Conservation (phyloP, 148 eudicot genomes). For the Limonium bicolor region DNA sequence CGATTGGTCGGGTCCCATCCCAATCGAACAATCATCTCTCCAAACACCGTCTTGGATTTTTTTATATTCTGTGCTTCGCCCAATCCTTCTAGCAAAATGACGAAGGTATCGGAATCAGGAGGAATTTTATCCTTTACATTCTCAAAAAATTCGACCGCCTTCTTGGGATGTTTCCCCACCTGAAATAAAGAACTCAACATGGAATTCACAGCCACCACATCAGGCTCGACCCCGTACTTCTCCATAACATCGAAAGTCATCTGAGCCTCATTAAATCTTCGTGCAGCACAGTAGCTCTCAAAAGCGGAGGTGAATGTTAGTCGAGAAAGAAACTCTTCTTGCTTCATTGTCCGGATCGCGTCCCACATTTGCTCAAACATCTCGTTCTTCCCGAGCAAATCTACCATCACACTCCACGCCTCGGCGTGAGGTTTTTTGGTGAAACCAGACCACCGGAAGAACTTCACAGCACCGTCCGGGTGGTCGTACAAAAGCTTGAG, state of each 20-base stretch:
- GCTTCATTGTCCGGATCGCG: constrained; percentile 72
- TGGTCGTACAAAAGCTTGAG: constrained; percentile 51
- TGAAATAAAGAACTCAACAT: constrained; percentile 59
- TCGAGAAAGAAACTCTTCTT: constrained; percentile 30
- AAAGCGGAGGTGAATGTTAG: constrained; percentile 56
- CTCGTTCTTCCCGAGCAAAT: constrained; percentile 66
- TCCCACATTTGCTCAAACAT: constrained; percentile 87
- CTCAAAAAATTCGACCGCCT: constrained; percentile 53
- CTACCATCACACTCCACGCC: constrained; percentile 80
- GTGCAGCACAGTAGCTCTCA: constrained; percentile 47
- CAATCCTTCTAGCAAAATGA: constrained; percentile 76
- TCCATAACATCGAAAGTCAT: constrained; percentile 83
- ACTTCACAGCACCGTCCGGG: constrained; percentile 42
- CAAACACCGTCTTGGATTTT: constrained; percentile 62
- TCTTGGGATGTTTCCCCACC: constrained; percentile 25
- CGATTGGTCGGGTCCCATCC: constrained; percentile 58
- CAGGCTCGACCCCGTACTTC: constrained; percentile 55
- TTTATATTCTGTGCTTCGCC: constrained; percentile 55
- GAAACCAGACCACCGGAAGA: constrained; percentile 62
- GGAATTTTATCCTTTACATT: constrained; percentile 40
- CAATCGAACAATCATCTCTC: constrained; percentile 77
- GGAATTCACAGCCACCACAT: constrained; percentile 53
- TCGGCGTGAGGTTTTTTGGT: constrained; percentile 26
- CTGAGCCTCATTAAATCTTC: constrained; percentile 45
- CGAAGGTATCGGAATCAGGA: constrained; percentile 52